Base-by-base conservation (phyloP, 805 yeast species). In the Ogataea nonfermentans region DNA sequence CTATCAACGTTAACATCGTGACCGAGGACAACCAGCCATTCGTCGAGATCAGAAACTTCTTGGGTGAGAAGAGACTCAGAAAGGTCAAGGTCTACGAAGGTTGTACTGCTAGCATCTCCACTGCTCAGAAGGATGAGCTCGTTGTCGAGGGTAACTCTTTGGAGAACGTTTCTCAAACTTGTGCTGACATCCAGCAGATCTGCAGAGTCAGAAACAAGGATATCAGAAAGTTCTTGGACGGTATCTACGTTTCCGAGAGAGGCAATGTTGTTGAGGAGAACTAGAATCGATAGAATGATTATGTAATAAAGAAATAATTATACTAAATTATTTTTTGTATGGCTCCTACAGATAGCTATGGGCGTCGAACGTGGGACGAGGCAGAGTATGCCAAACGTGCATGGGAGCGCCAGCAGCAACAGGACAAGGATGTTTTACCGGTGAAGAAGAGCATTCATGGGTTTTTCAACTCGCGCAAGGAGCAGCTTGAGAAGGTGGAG, bases 181-280 rank as follows among this genome's bases (percentile, higher is more conserved):
- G 95, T 73, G 99, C 99, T 65, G 96, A 89, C 68, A 79, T 93
- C 64, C 96, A 91, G 76, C 98, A 91, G 79, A 80, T 80, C 73
- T 89, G 97, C 81, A 82, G 95, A 73, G 98, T 89, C 68, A 86
- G 96, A 81, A 91, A 91, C 93, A 93, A 93, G 91, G 99, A 91
- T 93, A 91, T 93, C 90, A 87, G 99, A 78, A 91, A 91, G 82
- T 91, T 91, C 83, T 85, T 93, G 81, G 99, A 95, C 74, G 99
- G 99, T 89, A 90, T 91, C 78, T 91, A 91, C 74, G 99, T 91
- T 64, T 90, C 97, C 58, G 95, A 85, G 77, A 85, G 84, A 76
- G 95, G 96, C 66, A 76, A 76, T 70, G 78, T 91, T 67, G 84
- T 73, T 53, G 86, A 81, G 47, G 63, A 61, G 40, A 37, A 37